Evolutionary conservation across 2,329 filamentous ascomycete species (phyloP).

Genomic region (Celoporthe dispersa): DNA sequence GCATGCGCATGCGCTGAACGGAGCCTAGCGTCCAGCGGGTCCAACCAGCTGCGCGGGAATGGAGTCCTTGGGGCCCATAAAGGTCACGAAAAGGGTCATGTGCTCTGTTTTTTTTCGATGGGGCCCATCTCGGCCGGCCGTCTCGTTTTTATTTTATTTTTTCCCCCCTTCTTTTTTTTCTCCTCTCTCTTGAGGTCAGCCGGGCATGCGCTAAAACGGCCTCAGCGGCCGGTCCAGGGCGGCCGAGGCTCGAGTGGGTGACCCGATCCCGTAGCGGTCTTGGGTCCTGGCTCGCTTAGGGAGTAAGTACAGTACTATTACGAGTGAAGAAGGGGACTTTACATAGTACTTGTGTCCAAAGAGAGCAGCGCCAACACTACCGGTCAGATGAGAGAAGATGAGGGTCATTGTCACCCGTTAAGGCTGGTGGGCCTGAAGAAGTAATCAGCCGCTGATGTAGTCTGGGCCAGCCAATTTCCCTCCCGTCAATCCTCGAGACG

Average conservation of each 20-base stretch:
- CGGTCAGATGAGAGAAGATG: constrained; percentile 6
- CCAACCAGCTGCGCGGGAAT: constrained; percentile 12
- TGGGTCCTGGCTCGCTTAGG: background rate
- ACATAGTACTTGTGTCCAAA: background rate
- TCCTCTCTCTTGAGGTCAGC: constrained; percentile 24
- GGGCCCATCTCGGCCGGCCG: constrained; percentile 1
- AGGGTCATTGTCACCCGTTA: constrained; percentile 30
- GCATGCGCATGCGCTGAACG: constrained; percentile 1
- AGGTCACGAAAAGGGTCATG: constrained; percentile 17
- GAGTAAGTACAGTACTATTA: background rate
- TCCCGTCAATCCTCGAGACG: background rate
- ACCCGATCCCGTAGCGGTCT: constrained; percentile 28
- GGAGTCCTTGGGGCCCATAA: constrained; percentile 7
- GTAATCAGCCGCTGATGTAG: background rate
- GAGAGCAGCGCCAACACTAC: constrained; percentile 1
- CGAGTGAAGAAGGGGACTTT: background rate
- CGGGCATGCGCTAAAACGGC: constrained; percentile 27
- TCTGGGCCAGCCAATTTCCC: background rate
- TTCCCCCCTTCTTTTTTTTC: background rate
- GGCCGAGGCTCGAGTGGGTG: constrained; percentile 27
- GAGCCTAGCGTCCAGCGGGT: constrained; percentile 9
- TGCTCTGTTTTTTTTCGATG: constrained; percentile 15
- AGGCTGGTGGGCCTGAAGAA: background rate
- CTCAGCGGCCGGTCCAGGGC: constrained; percentile 24
- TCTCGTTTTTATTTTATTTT: background rate